Conservation (phyloP, 805 yeast genomes). For the Tetrapisispora arboricola region DNA sequence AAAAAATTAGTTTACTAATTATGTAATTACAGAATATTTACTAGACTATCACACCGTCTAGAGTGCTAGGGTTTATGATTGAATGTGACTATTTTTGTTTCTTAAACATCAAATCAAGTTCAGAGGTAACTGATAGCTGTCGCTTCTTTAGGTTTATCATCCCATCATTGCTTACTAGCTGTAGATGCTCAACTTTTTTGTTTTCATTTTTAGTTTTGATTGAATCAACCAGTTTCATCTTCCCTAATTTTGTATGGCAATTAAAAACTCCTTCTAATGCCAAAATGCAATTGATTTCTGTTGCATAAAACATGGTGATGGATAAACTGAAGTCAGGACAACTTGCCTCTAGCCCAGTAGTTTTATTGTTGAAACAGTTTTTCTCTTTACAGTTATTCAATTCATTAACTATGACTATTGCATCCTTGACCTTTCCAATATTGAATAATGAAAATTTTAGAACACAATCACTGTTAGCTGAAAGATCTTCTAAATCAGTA, state of each 20-base stretch:
- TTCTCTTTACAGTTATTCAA: constrained; percentile 3
- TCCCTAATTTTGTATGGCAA: constrained; percentile 13
- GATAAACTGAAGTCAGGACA: constrained; percentile 4
- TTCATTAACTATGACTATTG: constrained; percentile 8
- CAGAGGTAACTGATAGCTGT: background rate
- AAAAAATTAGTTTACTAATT: too few relatives aligned
- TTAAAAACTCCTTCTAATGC: constrained; percentile 15
- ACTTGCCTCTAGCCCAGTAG: background rate
- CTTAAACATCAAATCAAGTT: background rate
- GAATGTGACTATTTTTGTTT: constrained; percentile 1
- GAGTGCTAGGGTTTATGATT: too few relatives aligned
- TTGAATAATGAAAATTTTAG: constrained; percentile 13
- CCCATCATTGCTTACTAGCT: constrained; percentile 7
- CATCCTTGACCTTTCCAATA: constrained; percentile 20
- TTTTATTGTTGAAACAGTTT: background rate
- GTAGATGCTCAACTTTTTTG: constrained; percentile 15
- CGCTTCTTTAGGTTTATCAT: background rate
- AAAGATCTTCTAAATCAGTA: constrained; percentile 5
- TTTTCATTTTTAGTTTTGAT: constrained; percentile 9
- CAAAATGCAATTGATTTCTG: constrained; percentile 15
- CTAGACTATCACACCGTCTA: too few relatives aligned
- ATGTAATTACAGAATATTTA: too few relatives aligned
- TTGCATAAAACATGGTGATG: constrained; percentile 13
- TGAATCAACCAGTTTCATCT: constrained; percentile 12
- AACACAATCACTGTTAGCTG: constrained; percentile 5